These are phyloP conservation scores for Uncinocarpus reesii DNA, from an alignment of 2,329 filamentous ascomycete genomes.

Conservation along the genomic window DNA sequence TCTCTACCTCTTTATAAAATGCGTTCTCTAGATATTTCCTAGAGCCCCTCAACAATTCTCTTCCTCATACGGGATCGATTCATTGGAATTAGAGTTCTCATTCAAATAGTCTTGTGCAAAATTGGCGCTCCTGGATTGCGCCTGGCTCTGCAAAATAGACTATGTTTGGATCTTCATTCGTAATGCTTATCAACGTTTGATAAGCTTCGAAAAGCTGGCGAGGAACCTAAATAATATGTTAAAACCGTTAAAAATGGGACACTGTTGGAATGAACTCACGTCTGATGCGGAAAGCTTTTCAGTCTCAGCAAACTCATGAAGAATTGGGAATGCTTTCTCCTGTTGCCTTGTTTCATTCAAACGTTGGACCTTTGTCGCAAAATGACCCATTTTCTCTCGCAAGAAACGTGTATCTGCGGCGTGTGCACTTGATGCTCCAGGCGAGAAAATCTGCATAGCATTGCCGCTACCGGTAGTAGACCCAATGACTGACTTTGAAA, in stretches of 20 bases:
- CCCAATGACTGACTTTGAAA: slow-evolving; percentile 81
- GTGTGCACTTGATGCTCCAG: slow-evolving; percentile 50
- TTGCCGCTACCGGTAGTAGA: slow-evolving; percentile 57
- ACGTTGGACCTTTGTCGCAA: slow-evolving; percentile 66
- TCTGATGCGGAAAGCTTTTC: slow-evolving; percentile 60
- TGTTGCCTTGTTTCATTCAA: slow-evolving; percentile 65
- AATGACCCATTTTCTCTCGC: slow-evolving; percentile 73
- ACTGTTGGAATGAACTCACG: slow-evolving; percentile 29
- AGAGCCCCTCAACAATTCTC: slow-evolving; percentile 68
- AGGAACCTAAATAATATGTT: slow-evolving; percentile 44
- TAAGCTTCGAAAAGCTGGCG: slow-evolving; percentile 74
- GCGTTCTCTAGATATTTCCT: slow-evolving; percentile 68
- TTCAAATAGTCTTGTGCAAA: slow-evolving; percentile 67
- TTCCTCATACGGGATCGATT: slow-evolving; percentile 60
- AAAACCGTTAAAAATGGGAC: background rate
- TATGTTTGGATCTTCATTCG: slow-evolving; percentile 57
- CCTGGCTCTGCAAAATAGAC: slow-evolving; percentile 51
- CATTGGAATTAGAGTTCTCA: slow-evolving; percentile 55
- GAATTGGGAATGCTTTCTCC: slow-evolving; percentile 58
- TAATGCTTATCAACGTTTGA: slow-evolving; percentile 66
- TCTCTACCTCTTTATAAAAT: slow-evolving; percentile 69
- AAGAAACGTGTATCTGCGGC: slow-evolving; percentile 63
- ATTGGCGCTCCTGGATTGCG: slow-evolving; percentile 64
- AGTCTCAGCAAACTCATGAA: slow-evolving; percentile 64
- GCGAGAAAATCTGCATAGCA: slow-evolving; percentile 54